Evolutionary conservation across 768 basidiomycete species (phyloP).

Genomic region (Xerocomellus dryophilus): DNA sequence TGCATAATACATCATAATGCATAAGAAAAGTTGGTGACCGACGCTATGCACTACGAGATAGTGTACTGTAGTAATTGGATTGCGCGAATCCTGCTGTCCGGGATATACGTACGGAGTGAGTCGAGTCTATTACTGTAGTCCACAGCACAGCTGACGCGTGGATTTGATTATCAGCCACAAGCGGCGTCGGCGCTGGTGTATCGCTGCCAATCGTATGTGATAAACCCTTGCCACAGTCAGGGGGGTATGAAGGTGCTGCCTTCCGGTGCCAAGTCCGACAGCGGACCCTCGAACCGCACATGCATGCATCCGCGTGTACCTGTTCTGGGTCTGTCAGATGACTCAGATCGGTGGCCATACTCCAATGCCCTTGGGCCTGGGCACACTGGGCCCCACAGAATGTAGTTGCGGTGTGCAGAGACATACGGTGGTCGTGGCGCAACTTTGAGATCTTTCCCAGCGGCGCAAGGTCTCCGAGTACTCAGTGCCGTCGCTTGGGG

Average conservation of each 20-base stretch:
- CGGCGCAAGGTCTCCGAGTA: neutral
- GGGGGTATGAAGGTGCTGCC: constrained; percentile 12
- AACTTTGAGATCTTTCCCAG: neutral
- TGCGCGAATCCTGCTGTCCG: neutral
- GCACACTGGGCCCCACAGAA: constrained; percentile 8
- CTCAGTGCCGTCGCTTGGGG: constrained; percentile 10
- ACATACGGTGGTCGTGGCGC: neutral
- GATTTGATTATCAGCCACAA: constrained; percentile 4
- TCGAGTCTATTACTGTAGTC: neutral
- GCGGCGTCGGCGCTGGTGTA: constrained; percentile 6
- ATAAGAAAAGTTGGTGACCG: too few species aligned
- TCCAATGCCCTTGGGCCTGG: constrained; percentile 22
- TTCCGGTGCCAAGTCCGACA: neutral
- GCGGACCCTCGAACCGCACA: constrained; percentile 1
- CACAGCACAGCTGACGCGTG: constrained; percentile 8
- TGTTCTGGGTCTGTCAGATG: constrained; percentile 1
- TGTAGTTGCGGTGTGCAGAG: neutral
- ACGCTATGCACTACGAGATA: too few species aligned
- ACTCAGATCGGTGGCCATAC: constrained; percentile 7
- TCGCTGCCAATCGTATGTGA: constrained; percentile 6
- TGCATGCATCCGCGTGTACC: constrained; percentile 23
- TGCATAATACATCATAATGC: too few species aligned
- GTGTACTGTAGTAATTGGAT: too few species aligned
- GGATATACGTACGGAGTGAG: neutral
- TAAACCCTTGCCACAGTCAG: constrained; percentile 7